Evolutionary conservation across 2,329 filamentous ascomycete genomes (phyloP).

Genomic region (Cytospora piceicola): DNA sequence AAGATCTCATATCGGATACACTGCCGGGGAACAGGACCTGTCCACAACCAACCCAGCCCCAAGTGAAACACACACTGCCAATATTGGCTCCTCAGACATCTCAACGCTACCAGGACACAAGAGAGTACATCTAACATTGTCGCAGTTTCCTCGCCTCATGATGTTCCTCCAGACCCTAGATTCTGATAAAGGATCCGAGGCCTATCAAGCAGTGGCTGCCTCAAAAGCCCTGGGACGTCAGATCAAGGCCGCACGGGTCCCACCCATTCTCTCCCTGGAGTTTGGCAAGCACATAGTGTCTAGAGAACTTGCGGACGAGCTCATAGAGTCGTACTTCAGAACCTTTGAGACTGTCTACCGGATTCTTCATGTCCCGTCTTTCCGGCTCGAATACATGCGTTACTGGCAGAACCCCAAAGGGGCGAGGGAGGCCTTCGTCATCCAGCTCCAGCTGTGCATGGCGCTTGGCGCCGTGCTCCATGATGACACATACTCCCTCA

Average conservation of each 20-base stretch:
- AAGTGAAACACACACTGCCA: background rate
- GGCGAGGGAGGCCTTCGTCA: conserved; percentile 54
- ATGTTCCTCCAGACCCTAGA: conserved; percentile 47
- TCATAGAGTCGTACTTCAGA: conserved; percentile 54
- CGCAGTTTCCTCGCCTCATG: conserved; percentile 49
- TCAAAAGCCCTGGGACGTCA: conserved; percentile 57
- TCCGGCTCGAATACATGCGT: conserved; percentile 49
- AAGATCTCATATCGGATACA: background rate
- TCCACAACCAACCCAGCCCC: background rate
- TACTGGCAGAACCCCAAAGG: conserved; percentile 52
- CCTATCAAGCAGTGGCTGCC: conserved; percentile 45
- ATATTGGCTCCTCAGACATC: background rate
- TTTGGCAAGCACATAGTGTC: conserved; percentile 50
- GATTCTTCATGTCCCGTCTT: conserved; percentile 56
- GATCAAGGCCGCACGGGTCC: conserved; percentile 55
- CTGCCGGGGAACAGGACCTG: background rate
- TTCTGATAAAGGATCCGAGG: conserved; percentile 43
- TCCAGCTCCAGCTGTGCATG: conserved; percentile 61
- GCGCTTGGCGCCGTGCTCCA: conserved; percentile 58
- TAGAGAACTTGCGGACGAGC: conserved; percentile 47
- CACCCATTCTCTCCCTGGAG: conserved; percentile 49
- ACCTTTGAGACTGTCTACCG: conserved; percentile 53
- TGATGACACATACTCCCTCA: conserved; percentile 55
- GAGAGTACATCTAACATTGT: conserved; percentile 22
- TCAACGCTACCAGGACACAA: background rate